Evolutionary conservation across 495 filamentous ascomycete genomes (phyloP).

Genomic region (Penicillium parvum): DNA sequence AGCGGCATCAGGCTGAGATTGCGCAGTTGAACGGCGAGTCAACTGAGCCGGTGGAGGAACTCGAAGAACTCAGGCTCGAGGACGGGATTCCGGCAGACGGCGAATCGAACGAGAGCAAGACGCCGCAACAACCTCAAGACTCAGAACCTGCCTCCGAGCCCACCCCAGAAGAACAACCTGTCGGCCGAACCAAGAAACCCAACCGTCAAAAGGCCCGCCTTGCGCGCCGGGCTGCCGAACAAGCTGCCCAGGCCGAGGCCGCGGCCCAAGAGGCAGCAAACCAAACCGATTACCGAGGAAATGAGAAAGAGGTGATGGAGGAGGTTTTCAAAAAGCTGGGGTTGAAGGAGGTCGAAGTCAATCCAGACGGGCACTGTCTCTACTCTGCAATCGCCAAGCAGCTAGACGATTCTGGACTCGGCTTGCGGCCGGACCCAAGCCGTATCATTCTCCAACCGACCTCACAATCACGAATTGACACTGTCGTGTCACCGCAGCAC

Average conservation of each 20-base stretch:
- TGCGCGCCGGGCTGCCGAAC: conserved; percentile 80
- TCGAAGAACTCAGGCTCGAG: conserved; percentile 32
- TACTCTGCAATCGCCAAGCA: conserved; percentile 91
- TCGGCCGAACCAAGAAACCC: conserved; percentile 57
- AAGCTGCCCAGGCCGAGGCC: conserved; percentile 58
- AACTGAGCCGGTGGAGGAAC: conserved; percentile 16
- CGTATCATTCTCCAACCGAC: conserved; percentile 34
- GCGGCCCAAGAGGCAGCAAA: conserved; percentile 71
- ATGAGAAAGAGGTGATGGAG: conserved; percentile 68
- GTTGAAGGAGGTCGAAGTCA: conserved; percentile 73
- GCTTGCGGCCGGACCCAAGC: conserved; percentile 43
- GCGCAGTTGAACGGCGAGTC: conserved; percentile 49
- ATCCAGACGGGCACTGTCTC: conserved; percentile 92
- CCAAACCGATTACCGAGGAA: conserved; percentile 67
- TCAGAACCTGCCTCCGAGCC: conserved; percentile 3
- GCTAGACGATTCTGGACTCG: conserved; percentile 46
- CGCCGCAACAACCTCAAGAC: conserved; percentile 2
- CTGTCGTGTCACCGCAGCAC: conserved; percentile 36
- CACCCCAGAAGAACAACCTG: conserved; percentile 8
- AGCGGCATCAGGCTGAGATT: conserved; percentile 63
- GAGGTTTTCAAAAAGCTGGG: conserved; percentile 54
- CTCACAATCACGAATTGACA: conserved; percentile 41
- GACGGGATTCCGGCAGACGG: conserved; percentile 17
- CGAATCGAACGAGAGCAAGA: conserved; percentile 13
- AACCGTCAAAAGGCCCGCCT: conserved; percentile 90